Conservation (phyloP, 805 yeast genomes). For the Millerago galiae region DNA sequence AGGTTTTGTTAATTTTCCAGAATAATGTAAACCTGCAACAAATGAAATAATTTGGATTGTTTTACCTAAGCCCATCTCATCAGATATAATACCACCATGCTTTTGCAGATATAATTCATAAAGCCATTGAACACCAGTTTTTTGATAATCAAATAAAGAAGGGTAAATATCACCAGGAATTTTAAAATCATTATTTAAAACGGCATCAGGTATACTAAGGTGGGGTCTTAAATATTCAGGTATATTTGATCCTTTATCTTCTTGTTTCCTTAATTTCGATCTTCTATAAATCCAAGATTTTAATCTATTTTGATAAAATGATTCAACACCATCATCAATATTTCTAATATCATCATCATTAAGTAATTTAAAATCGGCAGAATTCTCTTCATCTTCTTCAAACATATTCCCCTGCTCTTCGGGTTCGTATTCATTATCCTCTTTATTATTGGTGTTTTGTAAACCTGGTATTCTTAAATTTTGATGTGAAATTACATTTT, state of each 20-base stretch:
- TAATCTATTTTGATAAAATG: conserved; percentile 53
- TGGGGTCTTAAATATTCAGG: conserved; percentile 74
- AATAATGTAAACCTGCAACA: conserved; percentile 83
- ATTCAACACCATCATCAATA: conserved; percentile 80
- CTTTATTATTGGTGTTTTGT: conserved; percentile 1
- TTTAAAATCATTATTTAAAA: conserved; percentile 58
- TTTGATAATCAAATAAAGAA: conserved; percentile 84
- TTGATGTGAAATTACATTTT: conserved; percentile 13
- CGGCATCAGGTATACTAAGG: conserved; percentile 71
- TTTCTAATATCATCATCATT: conserved; percentile 33
- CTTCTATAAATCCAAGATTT: conserved; percentile 53
- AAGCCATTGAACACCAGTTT: conserved; percentile 96
- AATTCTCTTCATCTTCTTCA: conserved; percentile 16
- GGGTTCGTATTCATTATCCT: conserved; percentile 8
- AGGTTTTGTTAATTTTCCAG: conserved; percentile 68
- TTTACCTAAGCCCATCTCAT: conserved; percentile 97
- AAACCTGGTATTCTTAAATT: conserved; percentile 21
- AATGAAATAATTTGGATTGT: conserved; percentile 91
- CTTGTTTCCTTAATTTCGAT: conserved; percentile 27
- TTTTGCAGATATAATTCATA: conserved; percentile 88
- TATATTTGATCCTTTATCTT: conserved; percentile 7
- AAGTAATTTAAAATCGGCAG: conserved; percentile 8
- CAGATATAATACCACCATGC: conserved; percentile 94
- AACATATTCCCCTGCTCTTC: conserved; percentile 12
- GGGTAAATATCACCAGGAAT: conserved; percentile 91